Base-by-base conservation (phyloP, 1,139 yeast genomes). In the Candida sp. region DNA sequence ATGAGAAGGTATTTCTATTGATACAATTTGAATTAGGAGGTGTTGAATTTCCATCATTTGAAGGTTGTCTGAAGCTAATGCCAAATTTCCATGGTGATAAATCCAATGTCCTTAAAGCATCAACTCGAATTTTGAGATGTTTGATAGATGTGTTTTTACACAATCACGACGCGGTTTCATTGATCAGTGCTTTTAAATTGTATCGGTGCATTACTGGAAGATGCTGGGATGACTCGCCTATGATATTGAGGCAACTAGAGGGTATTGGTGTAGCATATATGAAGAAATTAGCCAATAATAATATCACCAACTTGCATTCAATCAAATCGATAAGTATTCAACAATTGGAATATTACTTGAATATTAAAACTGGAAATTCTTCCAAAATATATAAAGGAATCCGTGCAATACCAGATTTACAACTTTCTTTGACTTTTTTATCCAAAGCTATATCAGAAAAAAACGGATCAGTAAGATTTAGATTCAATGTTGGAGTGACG, bases 11-110 rank as follows among this genome's bases (percentile, higher is more conserved):
- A 0, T 61, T 61, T 4, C 44, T 75, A 7, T 38, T 75, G 5
- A 56, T 75, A 9, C 81, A 77, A 45, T 71, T 64, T 54, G 79
- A 75, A 40, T 56, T 76, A 11, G 76, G 81, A 4, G 77, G 77
- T 0, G 42, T 71, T 5, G 79, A 73, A 27, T 69, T 59, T 43
- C 80, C 81, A 1, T 51, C 50, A 2, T 69, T 64, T 42, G 63
- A 56, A 5, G 78, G 73, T 1, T 64, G 77, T 1, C 44, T 50
- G 37, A 70, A 65, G 40, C 54, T 66, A 12, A 69, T 64, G 33
- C 62, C 66, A 34, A 54, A 68, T 4, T 65, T 77, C 47, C 50
- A 62, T 5, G 69, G 70, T 27, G 83, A 78, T 41, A 74, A 70
- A 43, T 44, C 62, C 19, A 51, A 58, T 12, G 61, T 73, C 2